Evolutionary conservation across 1,284 basidiomycete genomes (phyloP).

Genomic region (Leccinum ponderosum): DNA sequence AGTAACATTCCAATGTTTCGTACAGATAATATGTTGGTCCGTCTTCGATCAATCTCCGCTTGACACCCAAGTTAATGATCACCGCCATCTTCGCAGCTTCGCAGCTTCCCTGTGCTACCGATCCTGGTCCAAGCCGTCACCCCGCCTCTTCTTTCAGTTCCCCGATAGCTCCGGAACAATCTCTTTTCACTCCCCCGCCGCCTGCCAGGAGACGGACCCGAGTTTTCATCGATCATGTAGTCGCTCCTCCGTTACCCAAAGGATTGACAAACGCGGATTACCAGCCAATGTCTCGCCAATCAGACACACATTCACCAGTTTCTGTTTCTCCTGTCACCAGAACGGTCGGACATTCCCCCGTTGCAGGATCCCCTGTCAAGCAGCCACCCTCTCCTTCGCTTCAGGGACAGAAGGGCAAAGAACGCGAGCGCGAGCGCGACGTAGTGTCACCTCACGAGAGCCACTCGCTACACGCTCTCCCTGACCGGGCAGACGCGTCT

Average conservation of each 20-base stretch:
- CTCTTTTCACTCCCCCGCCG: slow-evolving; percentile 34
- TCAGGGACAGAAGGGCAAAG: slow-evolving; percentile 22
- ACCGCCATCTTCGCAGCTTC: slow-evolving; percentile 8
- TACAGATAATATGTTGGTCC: slow-evolving; percentile 18
- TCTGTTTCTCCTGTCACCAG: neutral
- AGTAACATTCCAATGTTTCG: slow-evolving; percentile 17
- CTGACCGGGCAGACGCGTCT: neutral
- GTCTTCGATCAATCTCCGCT: slow-evolving; percentile 10
- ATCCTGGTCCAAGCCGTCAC: slow-evolving; percentile 7
- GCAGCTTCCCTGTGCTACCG: neutral
- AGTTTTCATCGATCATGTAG: slow-evolving; percentile 16
- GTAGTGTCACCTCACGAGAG: slow-evolving; percentile 1
- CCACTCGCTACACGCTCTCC: neutral
- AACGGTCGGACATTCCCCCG: neutral
- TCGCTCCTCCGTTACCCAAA: slow-evolving; percentile 22
- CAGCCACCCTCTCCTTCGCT: neutral
- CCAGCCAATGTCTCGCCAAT: slow-evolving; percentile 1
- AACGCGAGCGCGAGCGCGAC: slow-evolving; percentile 14
- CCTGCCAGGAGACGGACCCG: slow-evolving; percentile 11
- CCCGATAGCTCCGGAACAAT: slow-evolving; percentile 10
- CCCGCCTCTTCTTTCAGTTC: slow-evolving; percentile 8
- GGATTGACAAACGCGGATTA: slow-evolving; percentile 25
- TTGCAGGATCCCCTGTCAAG: neutral
- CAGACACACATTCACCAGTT: neutral
- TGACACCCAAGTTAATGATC: slow-evolving; percentile 2